Conservation (phyloP, 768 basidiomycete species). For the Lactifluus piperatus region DNA sequence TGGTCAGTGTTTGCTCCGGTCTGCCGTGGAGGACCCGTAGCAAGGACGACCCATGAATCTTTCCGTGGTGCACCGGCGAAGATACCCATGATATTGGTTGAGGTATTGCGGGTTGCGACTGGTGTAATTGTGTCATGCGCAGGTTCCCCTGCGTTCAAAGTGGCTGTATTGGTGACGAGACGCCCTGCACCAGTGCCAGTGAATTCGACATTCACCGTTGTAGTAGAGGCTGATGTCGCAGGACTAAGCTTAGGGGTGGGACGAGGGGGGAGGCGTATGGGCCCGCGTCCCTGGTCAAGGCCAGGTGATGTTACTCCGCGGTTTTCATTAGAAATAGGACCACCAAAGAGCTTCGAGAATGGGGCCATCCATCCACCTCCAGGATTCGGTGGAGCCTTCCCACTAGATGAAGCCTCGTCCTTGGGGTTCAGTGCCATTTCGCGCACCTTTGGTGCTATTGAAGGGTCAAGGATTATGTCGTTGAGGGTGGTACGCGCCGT, state of each 20-base stretch:
- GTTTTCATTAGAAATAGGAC: conserved; percentile 26
- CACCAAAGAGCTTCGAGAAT: conserved; percentile 68
- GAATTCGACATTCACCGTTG: conserved; percentile 96
- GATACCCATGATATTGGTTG: conserved; percentile 62
- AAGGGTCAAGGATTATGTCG: conserved; percentile 83
- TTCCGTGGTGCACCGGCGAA: conserved; percentile 80
- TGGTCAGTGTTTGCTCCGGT: conserved; percentile 1
- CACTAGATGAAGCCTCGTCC: conserved; percentile 34
- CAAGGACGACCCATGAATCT: conserved; percentile 69
- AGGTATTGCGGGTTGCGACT: conserved; percentile 10
- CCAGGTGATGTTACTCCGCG: conserved; percentile 22
- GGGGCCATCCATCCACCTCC: conserved; percentile 74
- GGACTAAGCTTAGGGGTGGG: conserved; percentile 75
- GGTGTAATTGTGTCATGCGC: conserved; percentile 26
- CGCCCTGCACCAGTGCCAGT: conserved; percentile 59
- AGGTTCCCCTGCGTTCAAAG: conserved; percentile 13
- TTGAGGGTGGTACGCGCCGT: conserved; percentile 78
- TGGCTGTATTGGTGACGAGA: conserved; percentile 39
- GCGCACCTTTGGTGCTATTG: conserved; percentile 59
- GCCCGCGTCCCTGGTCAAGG: conserved; percentile 19
- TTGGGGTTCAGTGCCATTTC: conserved; percentile 60
- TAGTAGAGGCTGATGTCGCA: conserved; percentile 78
- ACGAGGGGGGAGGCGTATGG: conserved; percentile 30
- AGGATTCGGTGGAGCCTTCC: conserved; percentile 25
- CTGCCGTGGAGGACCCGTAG: conserved; percentile 27